Conservation (phyloP, 768 basidiomycete species). For the Rickenella mellea region DNA sequence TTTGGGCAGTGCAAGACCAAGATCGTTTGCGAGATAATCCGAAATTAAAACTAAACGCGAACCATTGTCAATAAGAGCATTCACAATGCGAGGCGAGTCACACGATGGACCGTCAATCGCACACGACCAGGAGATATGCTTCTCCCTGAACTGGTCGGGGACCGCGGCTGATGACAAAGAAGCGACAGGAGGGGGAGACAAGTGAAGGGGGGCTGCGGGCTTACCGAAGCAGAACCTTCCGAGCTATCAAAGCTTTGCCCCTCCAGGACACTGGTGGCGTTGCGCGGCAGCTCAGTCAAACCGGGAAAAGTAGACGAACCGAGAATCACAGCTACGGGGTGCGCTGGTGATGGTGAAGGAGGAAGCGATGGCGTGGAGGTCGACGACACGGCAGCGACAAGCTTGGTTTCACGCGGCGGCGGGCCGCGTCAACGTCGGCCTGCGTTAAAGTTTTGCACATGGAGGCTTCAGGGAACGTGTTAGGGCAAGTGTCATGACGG, state of each 20-base stretch:
- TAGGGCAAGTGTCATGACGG: slow-evolving; percentile 8
- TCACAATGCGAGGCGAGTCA: neutral
- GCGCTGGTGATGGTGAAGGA: slow-evolving; percentile 6
- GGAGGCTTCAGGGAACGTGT: slow-evolving; percentile 10
- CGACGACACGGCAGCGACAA: neutral
- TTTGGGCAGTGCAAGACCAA: slow-evolving; percentile 4
- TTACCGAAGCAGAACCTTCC: too few species aligned
- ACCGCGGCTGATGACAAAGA: too few species aligned
- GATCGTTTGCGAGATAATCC: slow-evolving; percentile 10
- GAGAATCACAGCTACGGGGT: too few species aligned
- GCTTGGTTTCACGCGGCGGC: neutral
- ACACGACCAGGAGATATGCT: slow-evolving; percentile 9
- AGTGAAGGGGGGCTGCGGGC: too few species aligned
- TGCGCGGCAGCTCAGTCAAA: too few species aligned
- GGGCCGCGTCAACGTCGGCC: neutral
- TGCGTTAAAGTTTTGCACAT: slow-evolving; percentile 11
- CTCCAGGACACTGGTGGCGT: too few species aligned
- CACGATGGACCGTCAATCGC: slow-evolving; percentile 1
- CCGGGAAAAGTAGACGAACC: too few species aligned
- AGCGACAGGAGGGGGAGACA: too few species aligned
- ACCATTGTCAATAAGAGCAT: slow-evolving; percentile 20
- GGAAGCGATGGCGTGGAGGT: neutral
- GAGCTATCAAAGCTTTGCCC: slow-evolving; percentile 4
- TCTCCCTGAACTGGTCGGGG: neutral
- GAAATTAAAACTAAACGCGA: slow-evolving; percentile 23